These are phyloP conservation scores for Pythium dissotocum DNA, from an alignment of 352 stramenopile species.

Conservation along the genomic window DNA sequence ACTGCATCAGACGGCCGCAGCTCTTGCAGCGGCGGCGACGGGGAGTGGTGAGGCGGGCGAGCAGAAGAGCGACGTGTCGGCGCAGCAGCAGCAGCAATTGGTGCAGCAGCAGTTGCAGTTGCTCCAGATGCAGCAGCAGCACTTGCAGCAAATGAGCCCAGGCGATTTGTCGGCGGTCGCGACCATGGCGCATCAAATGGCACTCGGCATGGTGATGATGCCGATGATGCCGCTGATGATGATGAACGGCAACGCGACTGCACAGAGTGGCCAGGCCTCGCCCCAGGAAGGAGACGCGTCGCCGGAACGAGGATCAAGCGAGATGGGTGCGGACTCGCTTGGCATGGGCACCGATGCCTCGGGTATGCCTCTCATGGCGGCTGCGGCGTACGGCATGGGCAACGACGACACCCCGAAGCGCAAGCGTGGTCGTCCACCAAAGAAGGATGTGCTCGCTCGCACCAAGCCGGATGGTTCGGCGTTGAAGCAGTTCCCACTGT, in stretches of 20 bases:
- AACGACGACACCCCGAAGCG: conserved; percentile 63
- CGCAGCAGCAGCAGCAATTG: conserved; percentile 54
- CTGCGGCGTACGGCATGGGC: conserved; percentile 31
- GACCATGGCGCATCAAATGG: conserved; percentile 66
- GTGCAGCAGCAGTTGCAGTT: conserved; percentile 70
- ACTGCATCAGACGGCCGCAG: conserved; percentile 21
- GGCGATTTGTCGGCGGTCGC: conserved; percentile 47
- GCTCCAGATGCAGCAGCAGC: conserved; percentile 52
- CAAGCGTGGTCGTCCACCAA: conserved; percentile 66
- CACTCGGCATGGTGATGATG: conserved; percentile 69
- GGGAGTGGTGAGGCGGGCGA: neutral
- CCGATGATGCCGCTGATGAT: conserved; percentile 80
- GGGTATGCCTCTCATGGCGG: conserved; percentile 37
- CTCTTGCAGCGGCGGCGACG: conserved; percentile 17
- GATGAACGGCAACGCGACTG: conserved; percentile 40
- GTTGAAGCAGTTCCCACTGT: conserved; percentile 70
- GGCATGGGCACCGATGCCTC: conserved; percentile 18
- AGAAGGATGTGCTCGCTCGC: conserved; percentile 59
- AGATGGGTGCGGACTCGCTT: conserved; percentile 15
- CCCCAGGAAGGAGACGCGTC: conserved; percentile 20
- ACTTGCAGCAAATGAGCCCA: conserved; percentile 57
- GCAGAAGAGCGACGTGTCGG: conserved; percentile 33
- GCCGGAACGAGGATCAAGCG: conserved; percentile 7
- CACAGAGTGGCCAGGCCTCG: conserved; percentile 18
- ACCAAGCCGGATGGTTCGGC: conserved; percentile 41